These are phyloP conservation scores for Verticillium klebahnii DNA, from an alignment of 2,329 filamentous ascomycete genomes.

Conservation along the genomic window DNA sequence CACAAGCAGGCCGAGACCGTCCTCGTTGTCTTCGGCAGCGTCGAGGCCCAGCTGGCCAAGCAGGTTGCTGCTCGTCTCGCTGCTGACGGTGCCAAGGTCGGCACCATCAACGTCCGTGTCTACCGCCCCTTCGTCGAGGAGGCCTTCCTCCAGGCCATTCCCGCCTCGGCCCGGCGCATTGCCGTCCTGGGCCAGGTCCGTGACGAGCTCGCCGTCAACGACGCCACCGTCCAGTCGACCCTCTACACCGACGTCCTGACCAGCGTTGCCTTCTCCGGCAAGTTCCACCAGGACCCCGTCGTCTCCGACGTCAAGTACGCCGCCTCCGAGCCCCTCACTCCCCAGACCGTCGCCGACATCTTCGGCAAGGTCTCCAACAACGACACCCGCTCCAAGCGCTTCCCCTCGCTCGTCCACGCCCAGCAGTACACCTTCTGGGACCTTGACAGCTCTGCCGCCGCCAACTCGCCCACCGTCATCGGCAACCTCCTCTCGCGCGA, in stretches of 20 bases:
- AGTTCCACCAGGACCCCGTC: constrained; percentile 56
- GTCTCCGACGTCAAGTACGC: constrained; percentile 89
- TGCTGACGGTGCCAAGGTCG: constrained; percentile 70
- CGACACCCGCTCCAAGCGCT: constrained; percentile 44
- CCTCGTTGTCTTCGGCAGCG: constrained; percentile 86
- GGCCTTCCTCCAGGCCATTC: constrained; percentile 79
- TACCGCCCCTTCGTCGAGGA: constrained; percentile 96
- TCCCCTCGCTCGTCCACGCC: constrained; percentile 47
- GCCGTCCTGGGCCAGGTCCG: constrained; percentile 86
- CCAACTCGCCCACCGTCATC: constrained; percentile 57
- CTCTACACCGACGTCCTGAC: constrained; percentile 91
- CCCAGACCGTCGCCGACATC: constrained; percentile 46
- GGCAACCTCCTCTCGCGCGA: constrained; percentile 65
- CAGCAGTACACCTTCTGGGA: constrained; percentile 96
- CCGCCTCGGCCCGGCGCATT: constrained; percentile 68
- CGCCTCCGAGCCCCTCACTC: constrained; percentile 55
- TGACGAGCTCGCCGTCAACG: constrained; percentile 66
- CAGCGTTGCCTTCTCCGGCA: constrained; percentile 72
- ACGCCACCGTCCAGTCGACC: constrained; percentile 73
- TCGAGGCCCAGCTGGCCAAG: constrained; percentile 80
- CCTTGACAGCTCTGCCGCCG: constrained; percentile 66
- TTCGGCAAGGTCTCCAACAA: constrained; percentile 42
- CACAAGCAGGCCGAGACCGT: constrained; percentile 76
- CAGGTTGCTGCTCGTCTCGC: constrained; percentile 74
- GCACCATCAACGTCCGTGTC: constrained; percentile 84